Evolutionary conservation across 2,329 filamentous ascomycete genomes (phyloP).

Genomic region (Biscogniauxia mediterranea): DNA sequence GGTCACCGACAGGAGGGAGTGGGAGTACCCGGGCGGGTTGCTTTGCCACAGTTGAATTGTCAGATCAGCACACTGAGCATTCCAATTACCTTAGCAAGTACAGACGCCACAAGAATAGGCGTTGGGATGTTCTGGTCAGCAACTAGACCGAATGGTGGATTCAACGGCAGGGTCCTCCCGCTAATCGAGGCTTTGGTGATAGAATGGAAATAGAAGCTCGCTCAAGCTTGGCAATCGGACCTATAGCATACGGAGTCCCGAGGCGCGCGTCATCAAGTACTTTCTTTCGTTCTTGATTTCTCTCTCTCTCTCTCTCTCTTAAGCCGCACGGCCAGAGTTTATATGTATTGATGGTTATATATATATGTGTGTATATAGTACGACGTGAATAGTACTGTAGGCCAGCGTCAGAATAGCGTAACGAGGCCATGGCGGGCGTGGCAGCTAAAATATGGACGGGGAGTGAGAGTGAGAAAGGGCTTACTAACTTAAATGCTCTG

Average conservation of each 20-base stretch:
- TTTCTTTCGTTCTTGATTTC: no score
- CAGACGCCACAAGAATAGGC: background rate
- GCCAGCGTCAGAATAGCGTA: constrained; percentile 7
- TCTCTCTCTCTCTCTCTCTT: background rate
- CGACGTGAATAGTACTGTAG: constrained; percentile 4
- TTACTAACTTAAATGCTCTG: constrained; percentile 11
- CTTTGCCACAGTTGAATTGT: constrained; percentile 12
- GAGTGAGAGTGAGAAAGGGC: constrained; percentile 1
- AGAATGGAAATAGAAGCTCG: background rate
- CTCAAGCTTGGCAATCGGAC: background rate
- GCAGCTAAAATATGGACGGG: constrained; percentile 16
- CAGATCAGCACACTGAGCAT: constrained; percentile 3
- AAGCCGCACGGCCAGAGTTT: background rate
- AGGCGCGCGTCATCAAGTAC: background rate
- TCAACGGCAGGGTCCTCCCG: background rate
- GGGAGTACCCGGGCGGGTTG: constrained; percentile 8
- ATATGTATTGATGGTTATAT: background rate
- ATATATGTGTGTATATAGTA: background rate
- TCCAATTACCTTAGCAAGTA: background rate
- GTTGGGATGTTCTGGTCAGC: background rate
- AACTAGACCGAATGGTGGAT: background rate
- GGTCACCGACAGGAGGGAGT: constrained; percentile 9
- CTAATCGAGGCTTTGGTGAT: background rate
- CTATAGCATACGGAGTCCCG: background rate
- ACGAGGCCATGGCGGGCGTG: constrained; percentile 8